Evolutionary conservation across 345 rosid genomes (phyloP).

Genomic region (Syzygium grande): DNA sequence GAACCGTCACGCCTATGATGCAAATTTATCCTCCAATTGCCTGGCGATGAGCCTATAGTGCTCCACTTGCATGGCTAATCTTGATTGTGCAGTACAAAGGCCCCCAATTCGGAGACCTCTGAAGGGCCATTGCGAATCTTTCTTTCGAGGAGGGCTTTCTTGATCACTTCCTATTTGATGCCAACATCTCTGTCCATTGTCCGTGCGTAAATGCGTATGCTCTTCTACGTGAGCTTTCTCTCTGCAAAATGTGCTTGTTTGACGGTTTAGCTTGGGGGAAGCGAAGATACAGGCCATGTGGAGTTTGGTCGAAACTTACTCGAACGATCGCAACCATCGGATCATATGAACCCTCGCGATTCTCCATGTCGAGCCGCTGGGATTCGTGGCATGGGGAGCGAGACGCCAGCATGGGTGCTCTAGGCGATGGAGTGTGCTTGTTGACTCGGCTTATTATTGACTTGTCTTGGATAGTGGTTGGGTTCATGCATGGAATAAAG

Average conservation of each 20-base stretch:
- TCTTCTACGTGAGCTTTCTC: background rate
- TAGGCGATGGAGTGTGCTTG: background rate
- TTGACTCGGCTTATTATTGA: background rate
- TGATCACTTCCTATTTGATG: too few relatives aligned
- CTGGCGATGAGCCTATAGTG: background rate
- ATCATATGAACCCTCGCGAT: background rate
- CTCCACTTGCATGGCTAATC: background rate
- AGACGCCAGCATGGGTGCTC: background rate
- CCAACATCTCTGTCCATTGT: too few relatives aligned
- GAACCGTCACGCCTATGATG: background rate
- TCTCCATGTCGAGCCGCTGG: background rate
- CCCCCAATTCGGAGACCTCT: constrained; percentile 9
- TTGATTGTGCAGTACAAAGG: constrained; percentile 7
- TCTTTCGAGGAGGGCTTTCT: background rate
- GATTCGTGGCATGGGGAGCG: background rate
- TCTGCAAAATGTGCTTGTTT: background rate
- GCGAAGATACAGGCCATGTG: background rate
- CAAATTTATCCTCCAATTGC: background rate
- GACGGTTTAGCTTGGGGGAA: background rate
- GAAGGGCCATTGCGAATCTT: background rate
- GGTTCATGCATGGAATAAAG: background rate
- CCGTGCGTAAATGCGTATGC: too few relatives aligned
- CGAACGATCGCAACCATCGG: background rate
- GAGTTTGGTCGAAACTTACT: background rate
- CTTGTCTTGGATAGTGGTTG: background rate